phyloP scores from a whole-genome alignment of 2,329 filamentous ascomycete species.

The Fusarium verticillioides region DNA sequence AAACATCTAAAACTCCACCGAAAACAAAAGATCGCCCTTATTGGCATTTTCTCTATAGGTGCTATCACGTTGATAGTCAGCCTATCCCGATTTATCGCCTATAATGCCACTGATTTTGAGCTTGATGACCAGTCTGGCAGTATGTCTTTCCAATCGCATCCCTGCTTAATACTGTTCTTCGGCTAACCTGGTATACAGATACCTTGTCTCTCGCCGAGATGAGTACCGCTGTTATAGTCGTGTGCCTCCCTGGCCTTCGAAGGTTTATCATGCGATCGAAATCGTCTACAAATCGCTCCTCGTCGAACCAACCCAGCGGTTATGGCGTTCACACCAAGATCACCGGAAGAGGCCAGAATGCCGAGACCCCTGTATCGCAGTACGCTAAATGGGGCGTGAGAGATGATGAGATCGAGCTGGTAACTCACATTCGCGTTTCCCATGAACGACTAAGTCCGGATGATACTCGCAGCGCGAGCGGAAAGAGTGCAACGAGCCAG shows the following conservation, averaged over 20 bases:
- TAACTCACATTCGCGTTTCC: constrained; percentile 6
- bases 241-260: constrained; percentile 8
- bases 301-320: background rate
- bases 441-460: background rate
- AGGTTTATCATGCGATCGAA: constrained; percentile 3
- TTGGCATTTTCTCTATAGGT: constrained; percentile 11
- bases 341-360: background rate
- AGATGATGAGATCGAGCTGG: constrained; percentile 17
- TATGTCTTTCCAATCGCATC: background rate
- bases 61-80: constrained; percentile 11
- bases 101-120: constrained; percentile 13
- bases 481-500: background rate
- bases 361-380: background rate
- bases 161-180: accelerated
- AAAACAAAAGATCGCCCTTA: constrained; percentile 6
- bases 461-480: background rate
- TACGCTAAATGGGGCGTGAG: constrained; percentile 15
- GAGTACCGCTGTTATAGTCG: constrained; percentile 8
- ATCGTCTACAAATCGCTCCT: background rate
- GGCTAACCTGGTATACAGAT: background rate
- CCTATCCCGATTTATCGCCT: constrained; percentile 13
- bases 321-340: background rate
- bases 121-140: constrained; percentile 15
- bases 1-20: constrained; percentile 3
- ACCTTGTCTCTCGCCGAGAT: constrained; percentile 10